These are phyloP conservation scores for Diaporthe capsici DNA, from an alignment of 2,329 filamentous ascomycete genomes.

Conservation along the genomic window DNA sequence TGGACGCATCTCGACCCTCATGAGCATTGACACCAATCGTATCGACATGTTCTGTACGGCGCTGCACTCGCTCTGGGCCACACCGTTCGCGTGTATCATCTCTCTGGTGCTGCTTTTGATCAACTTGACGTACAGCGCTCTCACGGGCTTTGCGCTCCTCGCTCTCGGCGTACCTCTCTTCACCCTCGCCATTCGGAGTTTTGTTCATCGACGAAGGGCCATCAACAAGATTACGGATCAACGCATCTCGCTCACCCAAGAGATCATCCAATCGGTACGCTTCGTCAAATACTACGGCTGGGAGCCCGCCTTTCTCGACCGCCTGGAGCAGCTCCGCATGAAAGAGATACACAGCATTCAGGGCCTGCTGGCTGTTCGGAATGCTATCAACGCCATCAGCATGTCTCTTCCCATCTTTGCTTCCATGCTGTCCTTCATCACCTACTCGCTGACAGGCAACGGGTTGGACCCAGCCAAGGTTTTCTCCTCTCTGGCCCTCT, in stretches of 20 bases:
- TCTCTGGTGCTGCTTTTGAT: slow-evolving; percentile 85
- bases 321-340: slow-evolving; percentile 80
- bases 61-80: slow-evolving; percentile 92
- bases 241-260: slow-evolving; percentile 90
- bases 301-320: slow-evolving; percentile 88
- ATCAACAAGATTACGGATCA: slow-evolving; percentile 98
- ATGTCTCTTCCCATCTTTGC: slow-evolving; percentile 93
- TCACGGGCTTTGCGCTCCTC: slow-evolving; percentile 90
- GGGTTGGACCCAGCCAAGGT: slow-evolving; percentile 80
- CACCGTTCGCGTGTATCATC: slow-evolving; percentile 82
- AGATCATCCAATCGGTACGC: slow-evolving; percentile 89
- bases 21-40: slow-evolving; percentile 96
- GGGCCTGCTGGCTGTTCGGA: slow-evolving; percentile 83
- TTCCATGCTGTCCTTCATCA: slow-evolving; percentile 95
- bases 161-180: slow-evolving; percentile 83
- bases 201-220: slow-evolving; percentile 80
- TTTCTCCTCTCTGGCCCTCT: slow-evolving; percentile 94
- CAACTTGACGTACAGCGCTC: slow-evolving; percentile 90
- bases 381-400: slow-evolving; percentile 86
- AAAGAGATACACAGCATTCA: slow-evolving; percentile 88
- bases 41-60: slow-evolving; percentile 89
- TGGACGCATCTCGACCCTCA: slow-evolving; percentile 90
- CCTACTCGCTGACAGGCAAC: slow-evolving; percentile 77
- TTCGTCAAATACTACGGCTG: slow-evolving; percentile 98
- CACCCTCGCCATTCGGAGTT: slow-evolving; percentile 79